Percentiles rank a stretch among this genome's conserved stretches.
Conservation (phyloP, 129 eudicot species). For the Pulicaria dysenterica region DNA sequence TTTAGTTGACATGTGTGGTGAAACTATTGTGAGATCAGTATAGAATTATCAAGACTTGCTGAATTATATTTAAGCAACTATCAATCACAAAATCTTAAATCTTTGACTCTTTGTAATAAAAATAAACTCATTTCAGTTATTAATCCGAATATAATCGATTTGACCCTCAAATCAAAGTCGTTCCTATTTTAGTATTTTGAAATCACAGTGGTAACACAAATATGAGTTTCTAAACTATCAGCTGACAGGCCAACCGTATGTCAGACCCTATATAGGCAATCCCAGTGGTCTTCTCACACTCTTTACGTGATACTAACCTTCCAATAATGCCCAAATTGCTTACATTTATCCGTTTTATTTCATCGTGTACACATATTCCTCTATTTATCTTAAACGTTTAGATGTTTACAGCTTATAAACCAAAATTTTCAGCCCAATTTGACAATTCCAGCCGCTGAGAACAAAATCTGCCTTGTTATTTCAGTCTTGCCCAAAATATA, state of each 20-base stretch:
- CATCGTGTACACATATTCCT: not conserved
- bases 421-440: constrained; percentile 10
- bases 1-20: not conserved
- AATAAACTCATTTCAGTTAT: constrained; percentile 10
- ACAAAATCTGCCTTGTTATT: not conserved
- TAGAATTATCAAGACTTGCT: not conserved
- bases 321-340: not conserved
- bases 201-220: not conserved
- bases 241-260: not conserved
- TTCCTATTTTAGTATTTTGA: not conserved
- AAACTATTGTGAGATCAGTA: not conserved
- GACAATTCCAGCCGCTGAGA: not conserved
- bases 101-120: not conserved
- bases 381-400: not conserved
- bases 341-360: not conserved
- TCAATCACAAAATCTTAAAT: not conserved
- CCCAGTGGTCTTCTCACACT: constrained; percentile 1
- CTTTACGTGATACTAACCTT: not conserved
- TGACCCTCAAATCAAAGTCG: constrained; percentile 11
- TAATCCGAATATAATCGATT: not conserved
- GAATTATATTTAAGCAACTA: not conserved
- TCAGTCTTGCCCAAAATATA: not conserved
- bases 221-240: constrained; percentile 9
- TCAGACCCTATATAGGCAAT: not conserved
- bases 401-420: constrained; percentile 7